Evolutionary conservation across 192 early-diverging fungal species (phyloP), one percentile per base, ranked within the genome.

Genomic region (Coemansia sp.): DNA sequence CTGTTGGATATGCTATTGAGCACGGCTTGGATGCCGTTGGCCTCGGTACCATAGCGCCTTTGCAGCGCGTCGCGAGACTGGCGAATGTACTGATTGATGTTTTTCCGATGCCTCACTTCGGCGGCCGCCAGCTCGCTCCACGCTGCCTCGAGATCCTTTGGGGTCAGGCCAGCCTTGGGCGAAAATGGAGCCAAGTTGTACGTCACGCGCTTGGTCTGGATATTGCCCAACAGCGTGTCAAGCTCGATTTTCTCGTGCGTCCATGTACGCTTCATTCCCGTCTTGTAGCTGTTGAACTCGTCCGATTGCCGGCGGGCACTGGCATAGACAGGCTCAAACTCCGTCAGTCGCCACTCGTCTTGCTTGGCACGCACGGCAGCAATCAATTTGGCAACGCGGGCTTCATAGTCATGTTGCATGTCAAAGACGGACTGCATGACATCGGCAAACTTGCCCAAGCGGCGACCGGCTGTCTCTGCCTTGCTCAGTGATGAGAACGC

Each of bases 201-300:
- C 0, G 97, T 98, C 70, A 92, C 94, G 19, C 95, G 85, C 84
- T 98, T 98, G 56, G 95, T 98, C 70, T 95, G 94, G 69, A 98
- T 97, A 71, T 98, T 97, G 21, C 96, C 92, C 45, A 98, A 83
- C 41, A 98, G 79, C 35, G 91, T 91, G 70, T 96, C 96, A 11
- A 98, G 67, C 72, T 98, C 95, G 21, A 91, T 88, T 64, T 95
- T 94, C 70, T 96, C 95, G 62, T 91, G 80, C 6, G 97, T 92
- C 95, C 95, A 97, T 54, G 70, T 67, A n/a, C 95, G 85, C 81
- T 96, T 96, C 11, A 82, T 70, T 3, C 86, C 86, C 21, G 71
- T 88, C 80, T 98, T 98, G 87, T 98, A 98, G 39, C 84, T 72
- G 60, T 88, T 89, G 77, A 98, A 98, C 21, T 87, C 89, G 29